Evolutionary conservation across 1,284 basidiomycete species (phyloP).

Genomic region (Melampsora americana): DNA sequence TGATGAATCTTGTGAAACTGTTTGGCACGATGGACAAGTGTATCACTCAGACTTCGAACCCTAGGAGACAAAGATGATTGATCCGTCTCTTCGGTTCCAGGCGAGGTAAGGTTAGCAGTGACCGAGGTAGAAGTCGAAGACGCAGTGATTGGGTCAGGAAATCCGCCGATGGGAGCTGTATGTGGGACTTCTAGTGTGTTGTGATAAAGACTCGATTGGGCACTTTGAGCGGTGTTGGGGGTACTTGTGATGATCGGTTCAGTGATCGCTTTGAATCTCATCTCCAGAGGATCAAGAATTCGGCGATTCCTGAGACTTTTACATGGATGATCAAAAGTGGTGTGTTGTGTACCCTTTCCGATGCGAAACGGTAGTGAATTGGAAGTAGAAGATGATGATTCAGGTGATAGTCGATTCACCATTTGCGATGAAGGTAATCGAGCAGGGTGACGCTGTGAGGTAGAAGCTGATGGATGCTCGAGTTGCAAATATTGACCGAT

Average conservation of each 20-base stretch:
- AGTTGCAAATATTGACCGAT: not conserved
- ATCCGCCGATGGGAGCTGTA: not conserved
- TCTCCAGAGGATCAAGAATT: not conserved
- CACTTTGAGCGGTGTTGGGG: not conserved
- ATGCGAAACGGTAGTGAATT: not conserved
- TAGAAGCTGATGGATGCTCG: not conserved
- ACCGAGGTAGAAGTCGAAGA: not conserved
- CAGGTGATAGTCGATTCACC: not conserved
- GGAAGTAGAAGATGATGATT: too few relatives aligned
- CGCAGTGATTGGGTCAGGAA: not conserved
- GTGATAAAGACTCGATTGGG: not conserved
- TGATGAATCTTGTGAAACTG: not conserved
- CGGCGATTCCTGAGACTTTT: not conserved
- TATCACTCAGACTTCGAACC: slow-evolving; percentile 32
- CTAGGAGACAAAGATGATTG: not conserved
- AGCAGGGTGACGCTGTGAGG: not conserved
- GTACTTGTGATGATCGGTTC: not conserved
- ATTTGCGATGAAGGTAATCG: not conserved
- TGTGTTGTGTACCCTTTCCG: not conserved
- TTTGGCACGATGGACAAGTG: slow-evolving; percentile 2
- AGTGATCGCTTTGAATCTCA: not conserved
- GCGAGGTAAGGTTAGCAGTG: not conserved
- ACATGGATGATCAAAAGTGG: not conserved
- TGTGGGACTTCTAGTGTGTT: not conserved
- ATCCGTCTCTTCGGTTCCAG: too few relatives aligned